These are phyloP conservation scores for Kwoniella dejecticola DNA, from an alignment of 768 basidiomycete species.

Conservation along the genomic window DNA sequence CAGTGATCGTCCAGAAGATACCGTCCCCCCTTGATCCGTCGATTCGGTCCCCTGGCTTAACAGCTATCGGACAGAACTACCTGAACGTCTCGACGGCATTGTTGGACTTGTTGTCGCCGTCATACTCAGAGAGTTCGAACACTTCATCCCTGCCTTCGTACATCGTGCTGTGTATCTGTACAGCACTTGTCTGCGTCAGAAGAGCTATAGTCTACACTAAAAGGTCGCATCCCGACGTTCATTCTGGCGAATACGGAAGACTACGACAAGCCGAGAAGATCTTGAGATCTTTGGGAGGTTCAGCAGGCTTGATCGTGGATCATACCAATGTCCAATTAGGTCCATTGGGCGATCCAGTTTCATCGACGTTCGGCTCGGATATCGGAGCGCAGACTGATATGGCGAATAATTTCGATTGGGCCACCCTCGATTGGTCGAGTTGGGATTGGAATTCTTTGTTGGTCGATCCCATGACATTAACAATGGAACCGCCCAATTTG, in stretches of 20 bases:
- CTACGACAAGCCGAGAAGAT: neutral
- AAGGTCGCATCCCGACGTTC: neutral
- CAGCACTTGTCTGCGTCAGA: neutral
- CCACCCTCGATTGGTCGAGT: neutral
- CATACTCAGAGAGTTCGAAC: no score
- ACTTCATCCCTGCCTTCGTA: conserved; percentile 1
- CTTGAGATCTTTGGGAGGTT: neutral
- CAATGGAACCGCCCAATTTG: no score
- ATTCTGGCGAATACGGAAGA: neutral
- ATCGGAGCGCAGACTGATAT: neutral
- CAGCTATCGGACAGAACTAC: no score
- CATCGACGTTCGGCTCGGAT: neutral
- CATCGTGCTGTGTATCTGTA: neutral
- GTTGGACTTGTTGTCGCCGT: no score
- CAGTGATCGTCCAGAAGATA: no score
- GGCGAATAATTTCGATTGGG: neutral
- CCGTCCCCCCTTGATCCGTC: no score
- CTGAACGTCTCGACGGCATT: no score
- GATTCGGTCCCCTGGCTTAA: no score
- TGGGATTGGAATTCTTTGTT: neutral
- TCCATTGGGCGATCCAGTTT: neutral
- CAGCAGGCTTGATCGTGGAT: neutral
- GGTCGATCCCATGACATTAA: neutral
- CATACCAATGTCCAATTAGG: conserved; percentile 1
- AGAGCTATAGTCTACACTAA: neutral